These are phyloP conservation scores for Apiospora sp. DNA, from an alignment of 2,329 filamentous ascomycete genomes.

Conservation along the genomic window DNA sequence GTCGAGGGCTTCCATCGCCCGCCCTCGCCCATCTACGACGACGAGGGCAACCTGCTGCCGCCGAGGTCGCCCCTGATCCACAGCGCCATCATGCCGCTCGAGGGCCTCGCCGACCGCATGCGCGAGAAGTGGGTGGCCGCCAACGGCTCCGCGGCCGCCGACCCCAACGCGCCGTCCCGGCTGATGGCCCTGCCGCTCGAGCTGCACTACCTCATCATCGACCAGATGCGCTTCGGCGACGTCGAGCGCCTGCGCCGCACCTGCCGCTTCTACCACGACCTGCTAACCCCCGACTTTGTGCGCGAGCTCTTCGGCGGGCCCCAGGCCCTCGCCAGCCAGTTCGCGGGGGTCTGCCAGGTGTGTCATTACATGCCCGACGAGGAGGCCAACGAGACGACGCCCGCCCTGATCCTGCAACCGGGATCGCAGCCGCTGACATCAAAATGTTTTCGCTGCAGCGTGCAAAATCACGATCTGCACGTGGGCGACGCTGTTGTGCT, in stretches of 20 bases:
- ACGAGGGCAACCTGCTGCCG: slow-evolving; percentile 24
- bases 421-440: slow-evolving; percentile 46
- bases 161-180: slow-evolving; percentile 23
- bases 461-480: slow-evolving; percentile 44
- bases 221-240: slow-evolving; percentile 51
- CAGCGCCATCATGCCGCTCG: slow-evolving; percentile 25
- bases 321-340: slow-evolving; percentile 38
- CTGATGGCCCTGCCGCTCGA: slow-evolving; percentile 51
- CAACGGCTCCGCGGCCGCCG: slow-evolving; percentile 15
- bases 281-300: slow-evolving; percentile 46
- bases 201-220: slow-evolving; percentile 51
- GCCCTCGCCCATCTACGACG: slow-evolving; percentile 9
- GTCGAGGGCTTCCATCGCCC: slow-evolving; percentile 12
- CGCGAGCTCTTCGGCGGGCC: slow-evolving; percentile 46
- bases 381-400: slow-evolving; percentile 30
- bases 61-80: slow-evolving; percentile 25
- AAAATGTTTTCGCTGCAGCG: slow-evolving; percentile 50
- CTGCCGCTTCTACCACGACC: slow-evolving; percentile 46
- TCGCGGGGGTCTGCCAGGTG: slow-evolving; percentile 50
- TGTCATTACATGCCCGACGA: slow-evolving; percentile 45
- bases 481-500: slow-evolving; percentile 49
- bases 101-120: slow-evolving; percentile 29
- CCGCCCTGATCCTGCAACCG: slow-evolving; percentile 43
- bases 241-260: slow-evolving; percentile 52
- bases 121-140: slow-evolving; percentile 22